Base-by-base conservation (phyloP, 352 stramenopile genomes). In the Pythium coloratum region DNA sequence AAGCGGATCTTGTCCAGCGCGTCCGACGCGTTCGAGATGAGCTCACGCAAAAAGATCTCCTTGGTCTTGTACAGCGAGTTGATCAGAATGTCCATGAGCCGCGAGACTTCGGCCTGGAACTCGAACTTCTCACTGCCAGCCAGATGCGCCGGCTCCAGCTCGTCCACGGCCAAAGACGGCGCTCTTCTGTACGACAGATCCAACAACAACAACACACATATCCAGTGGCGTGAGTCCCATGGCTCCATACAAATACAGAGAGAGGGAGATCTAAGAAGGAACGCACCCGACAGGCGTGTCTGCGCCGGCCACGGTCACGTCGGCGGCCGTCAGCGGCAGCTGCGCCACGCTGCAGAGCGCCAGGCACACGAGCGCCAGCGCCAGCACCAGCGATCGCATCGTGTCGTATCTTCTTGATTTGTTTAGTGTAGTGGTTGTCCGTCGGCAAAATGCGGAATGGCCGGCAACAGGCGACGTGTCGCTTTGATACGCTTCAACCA, bases 41-140 rank as follows among this genome's bases (percentile, higher is more conserved):
- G 79, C 75, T 99, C 98, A 51, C 98, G 90, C 33, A 99, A 80
- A 80, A 99, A 99, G 64, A 99, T 98, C 70, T 99, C 96, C 77
- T 98, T 99, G 72, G 98, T 98, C 73, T 95, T 94, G 82, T 96
- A 97, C 42, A 99, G 82, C 64, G 95, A 99, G 77, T 99, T 99
- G 76, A 99, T 99, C 69, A 99, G 97, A 76, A 99, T 99, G 79
- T 99, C 97, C 84, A 99, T 98, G 72, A 99, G 92, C 6, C 97
- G 94, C 64, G 96, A 98, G 24, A 99, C 97, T 73, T 99, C 97
- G 47, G 97, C 96, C 66, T 98, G 91, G 78, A 98, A 98, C 63
- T 86, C 90, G 54, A 96, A 98, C 61, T 85, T 93, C 68, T 98
- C 93, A 10, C 46, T 30, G 54, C 87, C 85, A 6, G 55, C 63